Conservation (phyloP, 1,139 yeast genomes). For the Yamadazyma taylorii region DNA sequence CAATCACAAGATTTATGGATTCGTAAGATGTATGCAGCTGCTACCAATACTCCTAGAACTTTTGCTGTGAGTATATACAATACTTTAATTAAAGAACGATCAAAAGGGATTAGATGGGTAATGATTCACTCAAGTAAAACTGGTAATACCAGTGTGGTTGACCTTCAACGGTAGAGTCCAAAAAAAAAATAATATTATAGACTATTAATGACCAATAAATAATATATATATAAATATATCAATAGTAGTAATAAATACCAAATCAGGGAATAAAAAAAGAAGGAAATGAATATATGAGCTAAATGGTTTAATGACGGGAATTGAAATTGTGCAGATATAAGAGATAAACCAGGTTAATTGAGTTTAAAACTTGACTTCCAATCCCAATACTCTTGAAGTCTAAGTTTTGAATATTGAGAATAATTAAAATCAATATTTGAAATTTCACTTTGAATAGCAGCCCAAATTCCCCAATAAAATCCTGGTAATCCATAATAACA, state of each 20-base stretch:
- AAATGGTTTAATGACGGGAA: too few relatives aligned
- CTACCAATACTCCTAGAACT: constrained; percentile 60
- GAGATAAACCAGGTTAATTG: too few relatives aligned
- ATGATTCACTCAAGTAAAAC: constrained; percentile 73
- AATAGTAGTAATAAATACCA: too few relatives aligned
- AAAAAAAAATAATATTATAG: constrained; percentile 1
- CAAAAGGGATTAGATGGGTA: constrained; percentile 73
- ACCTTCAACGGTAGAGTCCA: constrained; percentile 52
- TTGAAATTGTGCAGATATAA: too few relatives aligned
- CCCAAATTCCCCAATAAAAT: constrained; percentile 86
- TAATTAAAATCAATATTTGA: constrained; percentile 77
- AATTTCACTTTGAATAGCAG: constrained; percentile 70
- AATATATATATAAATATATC: too few relatives aligned
- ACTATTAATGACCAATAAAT: constrained; percentile 3
- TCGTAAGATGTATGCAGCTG: constrained; percentile 73
- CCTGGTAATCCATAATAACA: constrained; percentile 79
- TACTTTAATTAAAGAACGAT: constrained; percentile 68
- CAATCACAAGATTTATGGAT: constrained; percentile 86
- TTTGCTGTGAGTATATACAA: constrained; percentile 73
- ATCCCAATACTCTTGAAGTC: constrained; percentile 68
- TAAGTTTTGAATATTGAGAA: constrained; percentile 54
- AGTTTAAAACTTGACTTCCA: constrained; percentile 48
- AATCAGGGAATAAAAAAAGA: constrained; percentile 3
- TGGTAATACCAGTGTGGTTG: constrained; percentile 64
- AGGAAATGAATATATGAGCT: too few relatives aligned